These are phyloP conservation scores for Daldinia eschscholtzii DNA, from an alignment of 2,329 filamentous ascomycete genomes.

Conservation along the genomic window DNA sequence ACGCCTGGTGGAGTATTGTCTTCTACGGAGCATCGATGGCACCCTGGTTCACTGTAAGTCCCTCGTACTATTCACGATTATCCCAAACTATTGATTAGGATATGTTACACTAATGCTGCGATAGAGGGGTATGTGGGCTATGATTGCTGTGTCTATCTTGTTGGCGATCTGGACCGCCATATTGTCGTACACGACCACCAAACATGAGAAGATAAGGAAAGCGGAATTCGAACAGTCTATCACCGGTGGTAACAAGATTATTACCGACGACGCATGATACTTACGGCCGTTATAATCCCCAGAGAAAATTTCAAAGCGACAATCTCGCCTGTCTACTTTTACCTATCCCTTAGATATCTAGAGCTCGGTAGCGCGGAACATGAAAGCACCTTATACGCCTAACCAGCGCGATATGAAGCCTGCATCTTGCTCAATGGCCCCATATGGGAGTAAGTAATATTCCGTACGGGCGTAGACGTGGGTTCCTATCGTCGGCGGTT, in stretches of 20 bases:
- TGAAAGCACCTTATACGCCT: no score
- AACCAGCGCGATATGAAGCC: background rate
- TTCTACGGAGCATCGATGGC: conserved; percentile 77
- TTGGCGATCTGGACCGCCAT: conserved; percentile 70
- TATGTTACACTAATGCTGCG: conserved; percentile 5
- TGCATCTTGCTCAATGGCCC: background rate
- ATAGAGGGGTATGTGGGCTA: conserved; percentile 78
- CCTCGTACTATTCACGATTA: background rate
- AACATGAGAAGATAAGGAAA: conserved; percentile 53
- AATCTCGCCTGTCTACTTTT: background rate
- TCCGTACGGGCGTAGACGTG: background rate
- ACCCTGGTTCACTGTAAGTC: conserved; percentile 72
- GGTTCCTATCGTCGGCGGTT: no score
- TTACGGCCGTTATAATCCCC: background rate
- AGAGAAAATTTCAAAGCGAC: no score
- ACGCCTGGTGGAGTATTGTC: conserved; percentile 79
- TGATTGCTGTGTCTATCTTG: conserved; percentile 73
- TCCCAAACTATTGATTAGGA: background rate
- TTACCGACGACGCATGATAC: conserved; percentile 27
- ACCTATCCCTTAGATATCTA: background rate
- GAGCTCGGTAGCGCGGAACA: no score
- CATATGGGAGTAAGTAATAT: background rate
- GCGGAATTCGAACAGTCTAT: conserved; percentile 35
- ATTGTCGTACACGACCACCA: conserved; percentile 61
- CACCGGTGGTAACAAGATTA: conserved; percentile 19